Percentiles rank a stretch among this genome's conserved stretches.
Evolutionary conservation across 1,284 basidiomycete species (phyloP).

Genomic region (Moesziomyces antarcticus): DNA sequence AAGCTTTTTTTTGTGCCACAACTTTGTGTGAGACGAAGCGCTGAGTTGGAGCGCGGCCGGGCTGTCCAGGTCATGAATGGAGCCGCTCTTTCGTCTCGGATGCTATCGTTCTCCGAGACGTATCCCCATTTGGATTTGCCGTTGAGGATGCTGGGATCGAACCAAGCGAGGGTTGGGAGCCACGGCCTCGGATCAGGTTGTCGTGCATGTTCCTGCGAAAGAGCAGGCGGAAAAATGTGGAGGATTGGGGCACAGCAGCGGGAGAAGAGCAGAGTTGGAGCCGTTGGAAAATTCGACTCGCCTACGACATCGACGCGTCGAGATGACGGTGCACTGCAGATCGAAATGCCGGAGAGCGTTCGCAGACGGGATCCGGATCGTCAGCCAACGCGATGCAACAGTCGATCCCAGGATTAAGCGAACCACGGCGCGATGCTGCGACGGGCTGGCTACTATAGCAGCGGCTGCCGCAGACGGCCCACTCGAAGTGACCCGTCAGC

Average conservation of each 20-base stretch:
- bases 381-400: constrained; percentile 12
- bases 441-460: constrained; percentile 1
- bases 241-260: background rate
- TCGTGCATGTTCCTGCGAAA: too few relatives aligned
- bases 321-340: constrained; percentile 18
- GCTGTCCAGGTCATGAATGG: too few relatives aligned
- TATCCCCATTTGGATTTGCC: too few relatives aligned
- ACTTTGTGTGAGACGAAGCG: too few relatives aligned
- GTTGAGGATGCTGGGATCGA: too few relatives aligned
- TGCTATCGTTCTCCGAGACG: too few relatives aligned
- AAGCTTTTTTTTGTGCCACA: background rate
- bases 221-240: background rate
- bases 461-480: background rate
- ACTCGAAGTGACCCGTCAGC: background rate
- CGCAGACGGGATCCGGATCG: constrained; percentile 2
- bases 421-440: background rate
- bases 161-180: too few relatives aligned
- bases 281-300: constrained; percentile 1
- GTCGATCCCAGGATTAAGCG: constrained; percentile 12
- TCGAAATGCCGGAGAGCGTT: constrained; percentile 1
- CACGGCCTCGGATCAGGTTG: too few relatives aligned
- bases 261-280: background rate
- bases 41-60: background rate
- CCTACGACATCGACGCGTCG: constrained; percentile 1
- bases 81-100: too few relatives aligned